Percentiles rank a stretch among this genome's conserved stretches.
These are phyloP conservation scores for Pyricularia pennisetigena DNA, from an alignment of 2,329 filamentous ascomycete genomes.

Conservation along the genomic window DNA sequence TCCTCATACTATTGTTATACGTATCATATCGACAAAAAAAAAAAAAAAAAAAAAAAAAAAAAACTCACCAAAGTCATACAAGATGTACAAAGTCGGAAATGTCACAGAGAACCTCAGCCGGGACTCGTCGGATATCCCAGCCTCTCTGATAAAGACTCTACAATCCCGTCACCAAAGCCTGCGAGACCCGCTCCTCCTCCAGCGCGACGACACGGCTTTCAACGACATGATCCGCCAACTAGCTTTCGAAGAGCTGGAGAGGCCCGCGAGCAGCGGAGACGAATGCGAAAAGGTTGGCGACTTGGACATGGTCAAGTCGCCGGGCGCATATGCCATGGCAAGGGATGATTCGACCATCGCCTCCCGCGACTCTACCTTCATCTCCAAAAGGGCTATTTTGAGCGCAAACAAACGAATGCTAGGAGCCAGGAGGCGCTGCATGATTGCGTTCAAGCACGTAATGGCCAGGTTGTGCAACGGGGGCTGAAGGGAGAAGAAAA, in stretches of 20 bases:
- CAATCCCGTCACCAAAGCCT: not conserved
- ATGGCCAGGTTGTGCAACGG: not conserved
- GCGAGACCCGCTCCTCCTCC: constrained; percentile 2
- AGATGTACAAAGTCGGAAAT: constrained; percentile 5
- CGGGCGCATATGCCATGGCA: not conserved
- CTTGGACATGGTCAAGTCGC: not conserved
- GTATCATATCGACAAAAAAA: too few species aligned
- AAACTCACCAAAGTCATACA: not conserved
- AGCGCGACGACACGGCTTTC: constrained; percentile 7
- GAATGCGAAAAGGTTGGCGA: not conserved
- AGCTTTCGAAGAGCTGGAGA: constrained; percentile 1
- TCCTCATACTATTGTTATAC: too few species aligned
- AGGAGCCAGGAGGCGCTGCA: not conserved
- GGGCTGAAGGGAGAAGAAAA: not conserved
- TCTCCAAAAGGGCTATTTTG: not conserved
- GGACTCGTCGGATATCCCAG: constrained; percentile 4
- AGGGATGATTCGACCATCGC: not conserved
- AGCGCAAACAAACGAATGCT: not conserved
- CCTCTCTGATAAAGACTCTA: constrained; percentile 4
- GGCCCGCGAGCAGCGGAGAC: not conserved
- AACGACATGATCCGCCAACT: constrained; percentile 7
- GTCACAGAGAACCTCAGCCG: not conserved
- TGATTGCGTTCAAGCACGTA: not conserved
- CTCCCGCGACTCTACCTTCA: not conserved
- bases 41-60: too few species aligned